These are phyloP conservation scores for Fraxinus excelsior DNA, from an alignment of 257 asterid species.

Conservation along the genomic window DNA sequence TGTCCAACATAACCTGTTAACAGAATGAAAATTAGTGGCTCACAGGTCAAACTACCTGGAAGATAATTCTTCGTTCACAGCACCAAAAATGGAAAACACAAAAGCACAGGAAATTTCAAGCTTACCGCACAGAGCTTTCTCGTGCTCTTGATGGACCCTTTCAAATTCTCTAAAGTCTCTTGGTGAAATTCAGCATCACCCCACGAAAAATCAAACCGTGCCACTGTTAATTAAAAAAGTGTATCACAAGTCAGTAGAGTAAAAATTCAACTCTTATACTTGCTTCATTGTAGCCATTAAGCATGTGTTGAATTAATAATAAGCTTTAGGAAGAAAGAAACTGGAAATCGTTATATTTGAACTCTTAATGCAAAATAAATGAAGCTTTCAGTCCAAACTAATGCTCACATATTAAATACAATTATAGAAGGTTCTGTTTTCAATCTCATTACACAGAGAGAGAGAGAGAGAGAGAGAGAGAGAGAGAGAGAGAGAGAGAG, in stretches of 20 bases:
- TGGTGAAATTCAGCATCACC: conserved; percentile 79
- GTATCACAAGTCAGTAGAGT: conserved; percentile 9
- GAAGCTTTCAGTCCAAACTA: background rate
- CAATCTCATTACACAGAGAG: background rate
- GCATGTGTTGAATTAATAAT: background rate
- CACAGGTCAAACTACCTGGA: background rate
- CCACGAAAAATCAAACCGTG: conserved; percentile 89
- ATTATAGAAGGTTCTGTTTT: background rate
- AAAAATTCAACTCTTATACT: background rate
- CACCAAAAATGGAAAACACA: background rate
- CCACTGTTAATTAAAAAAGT: conserved; percentile 48
- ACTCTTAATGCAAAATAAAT: background rate
- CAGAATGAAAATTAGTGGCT: background rate
- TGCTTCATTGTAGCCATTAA: background rate
- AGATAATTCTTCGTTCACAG: background rate
- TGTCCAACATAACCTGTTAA: conserved; percentile 75
- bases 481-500: too few species aligned
- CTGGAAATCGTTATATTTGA: background rate
- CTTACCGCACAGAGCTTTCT: conserved; percentile 80
- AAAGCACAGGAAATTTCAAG: conserved; percentile 18
- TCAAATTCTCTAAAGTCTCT: conserved; percentile 73
- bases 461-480: background rate
- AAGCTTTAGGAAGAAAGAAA: background rate
- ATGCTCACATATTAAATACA: background rate
- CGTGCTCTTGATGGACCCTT: conserved; percentile 60